Evolutionary conservation across 2,329 filamentous ascomycete species (phyloP), one percentile per base, ranked within the genome.

Genomic region (Neonectria faginata): DNA sequence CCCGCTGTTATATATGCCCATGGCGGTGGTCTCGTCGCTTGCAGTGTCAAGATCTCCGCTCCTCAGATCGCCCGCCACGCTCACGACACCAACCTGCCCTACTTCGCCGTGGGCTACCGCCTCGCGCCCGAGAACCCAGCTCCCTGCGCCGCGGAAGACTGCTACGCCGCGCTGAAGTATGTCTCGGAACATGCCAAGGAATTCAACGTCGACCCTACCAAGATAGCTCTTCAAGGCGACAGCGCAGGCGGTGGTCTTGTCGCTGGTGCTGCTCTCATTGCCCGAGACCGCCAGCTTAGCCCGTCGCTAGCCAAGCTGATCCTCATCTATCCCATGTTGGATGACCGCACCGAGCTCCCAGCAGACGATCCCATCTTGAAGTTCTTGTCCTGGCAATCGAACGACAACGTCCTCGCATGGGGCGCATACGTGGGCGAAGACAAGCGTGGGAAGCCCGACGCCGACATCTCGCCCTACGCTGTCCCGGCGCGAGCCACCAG

Each of bases 41-140:
- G 78, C 5, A 70, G 60, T 33, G 72, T 78, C 20, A 70, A 74
- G 0, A 47, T 76, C 12, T 73, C 68, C 25, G 67, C 69, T 3
- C 47, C 65, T 1, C 41, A 70, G 2, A 67, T 80, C 22, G 67
- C 76, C 3, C 50, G 50, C 10, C 69, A 74, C 14, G 77, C 76
- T 2, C 45, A 56, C 5, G 57, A 64, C 1, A 72, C 75, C 1
- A 73, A 76, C 2, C 71, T 82, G 1, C 77, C 76, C 6, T 70
- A 80, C 33, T 74, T 81, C 45, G 74, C 74, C 0, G 71, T 82
- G 18, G 79, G 82, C 20, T 84, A 83, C 69, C 77, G 82, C 2
- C 74, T 82, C 0, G 78, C 81, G 0, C 82, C 82, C 0, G 82
- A 84, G 62, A 62, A 79, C 27, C 75, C 72, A 1, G 77, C 77